Base-by-base conservation (phyloP, 2,329 filamentous ascomycete genomes). In the Aspergillus udagawae region DNA sequence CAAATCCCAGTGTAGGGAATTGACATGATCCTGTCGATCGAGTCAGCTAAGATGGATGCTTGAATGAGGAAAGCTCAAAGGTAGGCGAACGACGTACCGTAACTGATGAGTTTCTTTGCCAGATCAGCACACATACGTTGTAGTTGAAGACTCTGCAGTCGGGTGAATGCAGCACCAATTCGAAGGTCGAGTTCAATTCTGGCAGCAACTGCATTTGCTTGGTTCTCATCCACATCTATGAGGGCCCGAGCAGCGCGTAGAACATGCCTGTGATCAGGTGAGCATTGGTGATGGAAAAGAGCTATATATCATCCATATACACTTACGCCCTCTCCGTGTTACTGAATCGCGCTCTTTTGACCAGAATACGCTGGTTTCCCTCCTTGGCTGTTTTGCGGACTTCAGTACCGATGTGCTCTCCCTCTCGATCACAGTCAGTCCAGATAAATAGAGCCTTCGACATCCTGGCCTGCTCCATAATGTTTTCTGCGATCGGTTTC, bases 391-490 rank as follows among this genome's bases (percentile, higher is more conserved):
- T 88, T 53, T 89, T 84, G 48, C 91, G 87, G 59, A 99, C 93
- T 73, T 99, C 93, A 42, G 89, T 83, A 6, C 94, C 94, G 64
- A 99, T 99, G 70, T 97, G 90, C 73, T 99, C 94, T 38, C 94
- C 94, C 80, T 99, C 94, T 55, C 92, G 86, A 80, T 99, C 94
- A 75, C 94, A 97, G 81, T 99, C 94, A 0, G 94, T 99, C 94
- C 94, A 99, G 66, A 99, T 97, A 73, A 95, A 93, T 32, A 99
- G 80, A 12, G 87, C 85, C 55, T 82, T 83, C n/a, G 86, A 82
- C 70, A 83, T 83, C 59, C 83, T 83, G 20, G 94, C 93, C 73
- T 96, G 88, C 1, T 83, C 78, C 64, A 88, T 84, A 67, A 99
- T 94, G 69, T 99, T 99, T 32, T 86, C 82, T 9, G 92, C 92